phyloP scores from a whole-genome alignment of 106 monocot species.

The Platanthera zijinensis region DNA sequence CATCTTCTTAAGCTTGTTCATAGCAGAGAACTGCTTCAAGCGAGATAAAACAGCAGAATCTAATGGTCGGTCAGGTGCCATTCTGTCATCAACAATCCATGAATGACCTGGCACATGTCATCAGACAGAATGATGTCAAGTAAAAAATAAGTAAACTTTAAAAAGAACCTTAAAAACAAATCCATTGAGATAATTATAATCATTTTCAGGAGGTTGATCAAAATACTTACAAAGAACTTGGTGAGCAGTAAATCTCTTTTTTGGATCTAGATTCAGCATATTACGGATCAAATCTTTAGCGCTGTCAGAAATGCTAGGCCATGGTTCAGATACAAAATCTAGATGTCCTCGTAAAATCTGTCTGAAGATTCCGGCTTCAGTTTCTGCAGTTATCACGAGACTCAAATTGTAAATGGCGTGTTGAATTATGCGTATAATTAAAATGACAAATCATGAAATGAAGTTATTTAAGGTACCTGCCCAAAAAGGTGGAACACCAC shows the following conservation, averaged over 20 bases:
- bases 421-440: not conserved
- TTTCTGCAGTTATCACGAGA: conserved; percentile 42
- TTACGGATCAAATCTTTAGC: conserved; percentile 86
- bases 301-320: conserved; percentile 78
- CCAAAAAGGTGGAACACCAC: conserved; percentile 83
- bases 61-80: conserved; percentile 79
- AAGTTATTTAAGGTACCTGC: conserved; percentile 37
- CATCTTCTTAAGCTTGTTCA: conserved; percentile 99
- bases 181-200: not conserved
- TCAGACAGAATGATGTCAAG: conserved; percentile 2
- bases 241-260: conserved; percentile 71
- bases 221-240: conserved; percentile 77
- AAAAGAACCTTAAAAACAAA: not conserved
- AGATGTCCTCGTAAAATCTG: conserved; percentile 64
- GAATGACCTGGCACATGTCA: conserved; percentile 50
- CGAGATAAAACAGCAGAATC: conserved; percentile 94
- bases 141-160: not conserved
- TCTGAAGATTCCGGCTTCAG: conserved; percentile 79
- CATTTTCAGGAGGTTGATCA: not conserved
- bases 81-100: conserved; percentile 84
- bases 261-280: conserved; percentile 70
- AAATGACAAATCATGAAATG: not conserved
- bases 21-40: conserved; percentile 88
- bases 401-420: conserved; percentile 1
- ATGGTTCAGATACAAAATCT: conserved; percentile 91